phyloP scores from a whole-genome alignment of 78 protist species.

The Monocercomonoides exilis region DNA sequence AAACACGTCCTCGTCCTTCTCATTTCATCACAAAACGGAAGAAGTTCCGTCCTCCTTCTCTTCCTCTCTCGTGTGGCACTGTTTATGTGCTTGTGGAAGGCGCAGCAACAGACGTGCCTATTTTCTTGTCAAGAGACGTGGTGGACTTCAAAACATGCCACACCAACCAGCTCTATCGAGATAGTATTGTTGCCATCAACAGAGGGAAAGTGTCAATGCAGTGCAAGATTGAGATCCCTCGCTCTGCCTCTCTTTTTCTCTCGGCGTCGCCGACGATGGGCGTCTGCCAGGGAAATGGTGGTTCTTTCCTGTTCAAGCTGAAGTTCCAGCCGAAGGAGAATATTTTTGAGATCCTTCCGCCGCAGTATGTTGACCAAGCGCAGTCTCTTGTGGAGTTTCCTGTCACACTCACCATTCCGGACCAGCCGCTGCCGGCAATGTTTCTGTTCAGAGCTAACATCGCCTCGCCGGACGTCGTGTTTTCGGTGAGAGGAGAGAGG shows the following conservation, averaged over 20 bases:
- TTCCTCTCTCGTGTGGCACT: background rate
- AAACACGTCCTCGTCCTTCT: too few species aligned
- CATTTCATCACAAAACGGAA: too few species aligned
- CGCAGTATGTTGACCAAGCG: background rate
- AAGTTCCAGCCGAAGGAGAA: background rate
- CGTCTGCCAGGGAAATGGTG: background rate
- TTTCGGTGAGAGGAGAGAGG: background rate
- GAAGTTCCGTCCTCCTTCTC: too few species aligned
- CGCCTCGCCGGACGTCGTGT: background rate
- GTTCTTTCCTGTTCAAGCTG: background rate
- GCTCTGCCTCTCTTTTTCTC: background rate
- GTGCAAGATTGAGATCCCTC: background rate
- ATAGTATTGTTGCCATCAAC: background rate
- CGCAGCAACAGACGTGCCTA: background rate
- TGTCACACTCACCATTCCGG: background rate
- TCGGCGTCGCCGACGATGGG: background rate
- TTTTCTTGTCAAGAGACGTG: background rate
- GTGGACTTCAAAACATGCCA: background rate
- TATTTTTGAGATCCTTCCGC: background rate
- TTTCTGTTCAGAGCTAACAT: background rate
- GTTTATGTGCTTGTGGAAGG: background rate
- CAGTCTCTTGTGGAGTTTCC: background rate
- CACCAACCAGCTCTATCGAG: background rate
- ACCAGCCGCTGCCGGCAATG: background rate
- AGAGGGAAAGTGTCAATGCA: background rate